Percentiles rank a stretch among this genome's conserved stretches.
Evolutionary conservation across 257 asterid genomes (phyloP).

Genomic region (Solanum dulcamara): DNA sequence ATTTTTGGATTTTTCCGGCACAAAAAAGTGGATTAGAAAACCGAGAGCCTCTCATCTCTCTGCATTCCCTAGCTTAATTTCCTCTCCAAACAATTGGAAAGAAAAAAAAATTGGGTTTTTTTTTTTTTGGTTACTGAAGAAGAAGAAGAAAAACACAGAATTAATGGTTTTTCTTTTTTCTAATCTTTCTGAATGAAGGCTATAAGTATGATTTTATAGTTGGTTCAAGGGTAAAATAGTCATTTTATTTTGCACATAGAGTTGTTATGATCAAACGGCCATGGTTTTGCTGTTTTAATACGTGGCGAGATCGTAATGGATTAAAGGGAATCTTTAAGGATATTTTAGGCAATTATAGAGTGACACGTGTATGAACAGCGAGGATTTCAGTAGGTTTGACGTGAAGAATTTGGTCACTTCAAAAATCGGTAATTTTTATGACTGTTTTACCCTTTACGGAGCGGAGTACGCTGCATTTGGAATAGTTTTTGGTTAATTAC

Average conservation of each 20-base stretch:
- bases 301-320: background rate
- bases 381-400: background rate
- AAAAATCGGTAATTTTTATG: background rate
- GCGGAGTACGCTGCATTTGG: background rate
- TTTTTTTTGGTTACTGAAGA: background rate
- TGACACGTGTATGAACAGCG: background rate
- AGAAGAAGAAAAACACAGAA: background rate
- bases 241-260: accelerated
- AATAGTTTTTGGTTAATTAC: background rate
- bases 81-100: background rate
- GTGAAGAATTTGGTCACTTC: background rate
- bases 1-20: slow-evolving; percentile 36
- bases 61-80: slow-evolving; percentile 61
- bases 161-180: background rate
- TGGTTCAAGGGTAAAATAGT: background rate
- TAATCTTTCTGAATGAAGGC: background rate
- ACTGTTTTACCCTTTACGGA: background rate
- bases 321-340: background rate
- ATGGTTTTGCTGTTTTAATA: background rate
- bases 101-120: background rate
- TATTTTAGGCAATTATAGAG: background rate
- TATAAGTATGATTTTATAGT: background rate
- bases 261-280: background rate
- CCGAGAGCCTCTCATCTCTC: slow-evolving; percentile 58
- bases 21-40: slow-evolving; percentile 32